Conservation (phyloP, 164 flowering plant species). For the Aristolochia fimbriata region DNA sequence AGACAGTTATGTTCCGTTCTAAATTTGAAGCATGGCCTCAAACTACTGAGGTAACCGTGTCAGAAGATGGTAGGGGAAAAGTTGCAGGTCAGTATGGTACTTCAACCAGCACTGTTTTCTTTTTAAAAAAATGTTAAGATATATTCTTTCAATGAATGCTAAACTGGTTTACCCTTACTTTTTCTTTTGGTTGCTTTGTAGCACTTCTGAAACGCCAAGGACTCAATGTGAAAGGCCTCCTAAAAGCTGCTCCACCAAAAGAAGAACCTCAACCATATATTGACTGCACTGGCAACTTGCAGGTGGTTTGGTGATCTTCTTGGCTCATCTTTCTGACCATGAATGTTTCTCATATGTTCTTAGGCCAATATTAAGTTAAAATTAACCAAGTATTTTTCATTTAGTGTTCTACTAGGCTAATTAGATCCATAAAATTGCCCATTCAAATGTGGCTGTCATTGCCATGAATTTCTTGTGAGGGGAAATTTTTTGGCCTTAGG, state of each 20-base stretch:
- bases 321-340: background rate
- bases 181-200: too few relatives aligned
- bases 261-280: slow-evolving; percentile 90
- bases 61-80: slow-evolving; percentile 97
- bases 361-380: too few relatives aligned
- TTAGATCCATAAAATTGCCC: too few relatives aligned
- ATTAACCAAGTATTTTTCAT: too few relatives aligned
- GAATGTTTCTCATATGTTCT: too few relatives aligned
- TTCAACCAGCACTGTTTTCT: too few relatives aligned
- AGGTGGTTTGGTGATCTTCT: slow-evolving; percentile 35
- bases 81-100: slow-evolving; percentile 75
- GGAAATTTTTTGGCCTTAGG: too few relatives aligned
- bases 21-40: slow-evolving; percentile 89
- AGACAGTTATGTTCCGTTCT: slow-evolving; percentile 74
- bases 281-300: slow-evolving; percentile 92
- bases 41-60: slow-evolving; percentile 48
- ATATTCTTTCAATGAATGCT: background rate
- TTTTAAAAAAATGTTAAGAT: too few relatives aligned
- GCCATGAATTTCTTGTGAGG: too few relatives aligned
- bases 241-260: slow-evolving; percentile 80
- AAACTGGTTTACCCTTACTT: background rate
- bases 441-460: too few relatives aligned
- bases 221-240: slow-evolving; percentile 84
- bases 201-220: slow-evolving; percentile 95
- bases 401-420: too few relatives aligned